These are phyloP conservation scores for Helianthus tuberosus DNA, from an alignment of 129 eudicot genomes.

Conservation along the genomic window DNA sequence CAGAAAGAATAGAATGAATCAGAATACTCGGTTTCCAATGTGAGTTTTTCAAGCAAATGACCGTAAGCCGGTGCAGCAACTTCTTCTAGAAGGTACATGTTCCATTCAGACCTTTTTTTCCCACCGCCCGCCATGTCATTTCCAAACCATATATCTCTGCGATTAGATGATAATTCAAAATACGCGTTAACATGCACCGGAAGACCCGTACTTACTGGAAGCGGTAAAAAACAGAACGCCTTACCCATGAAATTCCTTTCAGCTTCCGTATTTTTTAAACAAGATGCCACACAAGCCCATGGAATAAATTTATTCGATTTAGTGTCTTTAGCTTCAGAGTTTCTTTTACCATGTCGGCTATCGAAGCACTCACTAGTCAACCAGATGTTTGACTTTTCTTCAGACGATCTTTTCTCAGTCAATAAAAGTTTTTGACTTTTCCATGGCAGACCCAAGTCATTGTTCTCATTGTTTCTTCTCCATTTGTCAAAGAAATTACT, in stretches of 20 bases:
- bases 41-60: conserved; percentile 87
- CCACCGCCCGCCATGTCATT: conserved; percentile 99
- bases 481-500: conserved; percentile 62
- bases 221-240: conserved; percentile 95
- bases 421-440: conserved; percentile 74
- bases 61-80: conserved; percentile 98
- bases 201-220: conserved; percentile 90
- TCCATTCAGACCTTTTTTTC: conserved; percentile 95
- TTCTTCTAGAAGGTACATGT: conserved; percentile 80
- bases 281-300: conserved; percentile 94
- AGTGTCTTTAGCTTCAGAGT: conserved; percentile 39
- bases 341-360: conserved; percentile 48
- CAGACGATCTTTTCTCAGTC: conserved; percentile 60
- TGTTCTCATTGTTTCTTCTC: conserved; percentile 50
- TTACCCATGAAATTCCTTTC: conserved; percentile 72
- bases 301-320: conserved; percentile 69
- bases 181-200: conserved; percentile 95
- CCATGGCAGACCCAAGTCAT: conserved; percentile 67
- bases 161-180: conserved; percentile 92
- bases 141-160: conserved; percentile 99
- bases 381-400: conserved; percentile 71
- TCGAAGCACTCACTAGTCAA: conserved; percentile 88
- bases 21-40: conserved; percentile 69
- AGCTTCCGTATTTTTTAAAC: conserved; percentile 40
- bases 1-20: conserved; percentile 85